Percentiles rank a stretch among this genome's conserved stretches.
Evolutionary conservation across 495 filamentous ascomycete species (phyloP).

Genomic region (Antarctomyces pellizariae): DNA sequence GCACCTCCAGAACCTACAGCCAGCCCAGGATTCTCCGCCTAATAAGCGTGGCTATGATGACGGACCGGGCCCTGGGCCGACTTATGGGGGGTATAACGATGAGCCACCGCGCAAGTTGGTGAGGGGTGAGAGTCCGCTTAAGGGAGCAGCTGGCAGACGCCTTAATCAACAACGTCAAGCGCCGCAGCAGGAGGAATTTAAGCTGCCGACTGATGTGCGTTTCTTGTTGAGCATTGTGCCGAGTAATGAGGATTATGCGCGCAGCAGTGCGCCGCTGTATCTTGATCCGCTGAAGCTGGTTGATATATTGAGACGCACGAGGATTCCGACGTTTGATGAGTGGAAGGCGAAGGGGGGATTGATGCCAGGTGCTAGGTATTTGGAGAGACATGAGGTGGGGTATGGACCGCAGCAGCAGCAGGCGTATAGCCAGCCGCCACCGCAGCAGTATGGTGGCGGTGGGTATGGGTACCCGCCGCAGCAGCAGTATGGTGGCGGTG

Average conservation of each 20-base stretch:
- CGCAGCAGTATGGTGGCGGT: constrained; percentile 8
- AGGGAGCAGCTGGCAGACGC: constrained; percentile 58
- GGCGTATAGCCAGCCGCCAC: constrained; percentile 1
- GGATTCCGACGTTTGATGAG: constrained; percentile 33
- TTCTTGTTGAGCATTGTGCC: constrained; percentile 71
- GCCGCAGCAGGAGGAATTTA: constrained; percentile 26
- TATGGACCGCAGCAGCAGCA: too few relatives aligned
- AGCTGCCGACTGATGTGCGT: constrained; percentile 55
- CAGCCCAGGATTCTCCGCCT: too few relatives aligned
- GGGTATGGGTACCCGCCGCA: constrained; percentile 2
- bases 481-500: constrained; percentile 6
- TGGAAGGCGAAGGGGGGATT: constrained; percentile 14
- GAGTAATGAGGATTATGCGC: constrained; percentile 41
- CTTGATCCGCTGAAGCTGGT: constrained; percentile 54
- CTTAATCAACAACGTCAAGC: constrained; percentile 55
- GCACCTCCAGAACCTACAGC: too few relatives aligned
- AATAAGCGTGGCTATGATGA: too few relatives aligned
- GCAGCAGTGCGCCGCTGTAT: too few relatives aligned
- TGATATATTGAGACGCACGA: constrained; percentile 39
- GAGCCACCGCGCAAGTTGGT: constrained; percentile 55
- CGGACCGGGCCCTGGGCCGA: too few relatives aligned
- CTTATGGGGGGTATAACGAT: too few relatives aligned
- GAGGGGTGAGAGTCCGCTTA: constrained; percentile 70
- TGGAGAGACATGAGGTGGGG: too few relatives aligned
- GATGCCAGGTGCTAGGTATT: background rate